Conservation (phyloP, 1,139 yeast genomes). For the Candida albicans region DNA sequence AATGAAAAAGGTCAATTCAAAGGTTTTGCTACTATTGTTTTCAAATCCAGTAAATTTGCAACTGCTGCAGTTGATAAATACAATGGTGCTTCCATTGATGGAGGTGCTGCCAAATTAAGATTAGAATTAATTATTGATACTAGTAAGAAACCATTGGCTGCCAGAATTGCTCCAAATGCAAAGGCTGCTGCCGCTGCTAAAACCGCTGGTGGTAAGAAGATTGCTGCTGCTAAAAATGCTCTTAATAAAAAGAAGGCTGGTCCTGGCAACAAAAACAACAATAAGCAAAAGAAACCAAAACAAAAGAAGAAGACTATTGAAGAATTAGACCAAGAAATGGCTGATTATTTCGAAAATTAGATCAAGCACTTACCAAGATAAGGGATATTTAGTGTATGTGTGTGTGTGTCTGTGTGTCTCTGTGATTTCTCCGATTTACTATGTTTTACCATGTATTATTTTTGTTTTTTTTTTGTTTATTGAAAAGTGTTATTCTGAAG, state of each 20-base stretch:
- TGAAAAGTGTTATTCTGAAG: too few species aligned
- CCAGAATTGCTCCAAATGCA: conserved; percentile 52
- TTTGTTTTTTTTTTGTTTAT: too few species aligned
- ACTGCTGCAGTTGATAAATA: conserved; percentile 72
- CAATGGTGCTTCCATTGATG: conserved; percentile 92
- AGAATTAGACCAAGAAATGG: conserved; percentile 92
- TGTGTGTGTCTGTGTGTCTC: too few species aligned
- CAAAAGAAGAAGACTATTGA: conserved; percentile 77
- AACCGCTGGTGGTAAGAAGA: conserved; percentile 26
- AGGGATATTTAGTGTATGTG: too few species aligned
- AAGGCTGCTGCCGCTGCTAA: conserved; percentile 21
- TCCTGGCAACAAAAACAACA: conserved; percentile 20
- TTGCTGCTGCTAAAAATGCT: conserved; percentile 24
- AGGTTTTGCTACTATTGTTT: conserved; percentile 87
- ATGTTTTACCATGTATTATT: too few species aligned
- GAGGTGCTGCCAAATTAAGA: conserved; percentile 74
- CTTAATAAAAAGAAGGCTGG: conserved; percentile 25
- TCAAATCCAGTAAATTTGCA: conserved; percentile 70
- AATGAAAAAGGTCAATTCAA: conserved; percentile 88
- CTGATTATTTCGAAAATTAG: conserved; percentile 61
- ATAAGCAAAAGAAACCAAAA: conserved; percentile 33
- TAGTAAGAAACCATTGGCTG: conserved; percentile 68
- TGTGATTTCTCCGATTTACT: too few species aligned
- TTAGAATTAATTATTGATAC: conserved; percentile 90
- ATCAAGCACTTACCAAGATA: neutral